Evolutionary conservation across 805 yeast species (phyloP), one percentile per base, ranked within the genome.

Genomic region (Spathaspora gorwiae): DNA sequence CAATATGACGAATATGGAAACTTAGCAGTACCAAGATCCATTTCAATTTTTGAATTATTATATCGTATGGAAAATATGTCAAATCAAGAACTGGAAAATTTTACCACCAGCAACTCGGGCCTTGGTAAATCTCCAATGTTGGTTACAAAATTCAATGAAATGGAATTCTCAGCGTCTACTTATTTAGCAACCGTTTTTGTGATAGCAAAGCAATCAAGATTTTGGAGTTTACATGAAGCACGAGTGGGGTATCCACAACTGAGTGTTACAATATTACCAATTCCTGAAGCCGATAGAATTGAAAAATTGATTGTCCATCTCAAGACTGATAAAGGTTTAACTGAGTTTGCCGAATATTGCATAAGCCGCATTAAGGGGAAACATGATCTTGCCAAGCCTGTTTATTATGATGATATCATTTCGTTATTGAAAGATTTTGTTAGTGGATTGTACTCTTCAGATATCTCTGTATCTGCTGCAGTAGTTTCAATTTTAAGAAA

Each of bases 381-480:
- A 2, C 32, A 27, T 19, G 11, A 27, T 15, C 34, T 19, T 39
- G 43, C 8, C 40, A 42, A 27, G 32, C 62, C 66, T 5, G 35
- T 35, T 11, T 51, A 50, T 34, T 64, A 57, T 42, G 59, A 68
- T 0, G 68, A 70, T 1, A 61, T 78, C 4, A 55, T 82, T 11
- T 65, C 64, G 15, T 50, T 83, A 39, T 56, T 84, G 44, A 76
- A 73, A 47, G 77, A 78, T 36, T 84, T 78, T 56, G 72, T 79
- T 2, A 76, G 79, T 6, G 84, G 81, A 0, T 80, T 81, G 39
- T 54, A 76, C 30, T 56, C 65, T 13, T 74, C 78, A 54, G 72
- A 75, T 15, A 68, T 65, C 2, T 60, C 61, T 11, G 60, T 75
- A 6, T 80, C 76, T 43, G 73, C 87, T 0, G 59, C 78, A 19